Conservation (phyloP, 352 stramenopile species). For the Ophiocytium majus region DNA sequence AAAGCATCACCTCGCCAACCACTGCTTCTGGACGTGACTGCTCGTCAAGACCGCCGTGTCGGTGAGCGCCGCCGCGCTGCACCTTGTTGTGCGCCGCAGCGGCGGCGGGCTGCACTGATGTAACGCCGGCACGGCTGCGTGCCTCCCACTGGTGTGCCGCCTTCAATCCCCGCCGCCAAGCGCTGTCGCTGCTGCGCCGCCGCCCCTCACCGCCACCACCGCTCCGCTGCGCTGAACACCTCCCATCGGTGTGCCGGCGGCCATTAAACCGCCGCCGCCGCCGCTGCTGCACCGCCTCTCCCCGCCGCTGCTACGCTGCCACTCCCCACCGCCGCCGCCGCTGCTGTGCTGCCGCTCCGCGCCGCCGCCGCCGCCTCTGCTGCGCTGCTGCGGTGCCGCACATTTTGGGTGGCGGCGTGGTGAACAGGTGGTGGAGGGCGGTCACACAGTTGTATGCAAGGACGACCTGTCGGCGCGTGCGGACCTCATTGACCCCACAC, state of each 20-base stretch:
- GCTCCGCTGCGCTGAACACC: too few species aligned
- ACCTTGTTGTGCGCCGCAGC: too few species aligned
- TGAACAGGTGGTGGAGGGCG: neutral
- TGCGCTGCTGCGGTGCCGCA: too few species aligned
- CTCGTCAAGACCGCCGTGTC: conserved; percentile 63
- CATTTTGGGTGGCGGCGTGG: too few species aligned
- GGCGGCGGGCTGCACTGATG: too few species aligned
- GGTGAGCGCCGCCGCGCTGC: neutral
- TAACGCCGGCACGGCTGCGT: too few species aligned
- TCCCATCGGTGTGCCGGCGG: too few species aligned
- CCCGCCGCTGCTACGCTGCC: neutral
- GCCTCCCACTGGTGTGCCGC: too few species aligned
- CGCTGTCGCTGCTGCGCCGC: too few species aligned
- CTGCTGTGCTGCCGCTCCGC: neutral
- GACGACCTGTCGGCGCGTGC: neutral
- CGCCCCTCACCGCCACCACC: too few species aligned
- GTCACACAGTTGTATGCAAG: neutral
- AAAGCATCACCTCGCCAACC: conserved; percentile 95
- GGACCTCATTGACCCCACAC: neutral
- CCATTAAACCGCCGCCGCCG: too few species aligned
- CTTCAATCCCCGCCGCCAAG: too few species aligned
- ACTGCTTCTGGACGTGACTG: conserved; percentile 96
- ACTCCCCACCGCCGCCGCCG: neutral
- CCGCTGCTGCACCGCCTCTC: neutral
- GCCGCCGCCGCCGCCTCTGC: neutral